Base-by-base conservation (phyloP, 106 monocot species). In the Acanthochlamys bracteata region DNA sequence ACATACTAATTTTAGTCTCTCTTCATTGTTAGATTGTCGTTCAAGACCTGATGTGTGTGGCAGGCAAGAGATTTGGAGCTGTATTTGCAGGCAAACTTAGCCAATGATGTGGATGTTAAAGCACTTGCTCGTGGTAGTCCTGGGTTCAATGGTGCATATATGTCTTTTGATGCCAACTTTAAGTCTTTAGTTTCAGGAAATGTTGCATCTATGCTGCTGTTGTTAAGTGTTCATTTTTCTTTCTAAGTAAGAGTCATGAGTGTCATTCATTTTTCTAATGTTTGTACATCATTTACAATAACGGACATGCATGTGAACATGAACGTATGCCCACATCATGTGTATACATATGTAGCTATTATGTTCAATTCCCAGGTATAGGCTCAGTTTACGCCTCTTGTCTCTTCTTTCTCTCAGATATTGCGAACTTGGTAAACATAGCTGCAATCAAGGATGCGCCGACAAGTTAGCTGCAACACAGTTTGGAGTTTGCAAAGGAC, bases 131-230 rank as follows among this genome's bases (percentile, higher is more conserved):
- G 96, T 74, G 88, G 96, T 58, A 98, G 88, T 42, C 91, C 96
- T 59, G 96, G 96, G 26, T 98, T 98, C 60, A 92, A 85, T 85
- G 96, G 91, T 68, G 96, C 96, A 80, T 91, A 91, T 96, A 64
- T 66, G 67, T 27, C 24, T 25, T 56, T 65, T 49, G 33, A 33
- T 33, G 4, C 6, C 6, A 6, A 33, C 33, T 33, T 33, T 6
- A 3, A 33, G n/a, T 6, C 33, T 33, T 33, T 33, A 33, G 1
- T 33, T 33, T 33, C 33, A 33, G 33, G 33, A 33, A 3, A 33
- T 33, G 13, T 41, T 66, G 54, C 47, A 27, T 55, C 54, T 64
- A 43, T n/a, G 11, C 55, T 33, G 19, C 4, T 42, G 10, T 15
- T 2, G 51, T 8, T 8, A 13, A 10, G 10, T 25, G 51, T 49